Base-by-base conservation (phyloP, 306 rosid species). In the Calophaca sinica region DNA sequence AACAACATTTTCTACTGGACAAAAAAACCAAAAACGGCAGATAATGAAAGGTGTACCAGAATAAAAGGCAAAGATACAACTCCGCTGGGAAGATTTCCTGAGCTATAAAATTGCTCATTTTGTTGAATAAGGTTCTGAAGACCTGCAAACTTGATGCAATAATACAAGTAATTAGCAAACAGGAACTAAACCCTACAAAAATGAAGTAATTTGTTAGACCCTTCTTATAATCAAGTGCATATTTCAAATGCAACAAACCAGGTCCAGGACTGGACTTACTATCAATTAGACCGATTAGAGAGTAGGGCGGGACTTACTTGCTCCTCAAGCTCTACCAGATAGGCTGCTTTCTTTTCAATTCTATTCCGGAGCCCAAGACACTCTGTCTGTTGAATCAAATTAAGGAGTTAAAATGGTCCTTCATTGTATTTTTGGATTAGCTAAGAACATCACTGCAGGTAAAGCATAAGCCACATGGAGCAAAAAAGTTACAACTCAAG, bases 1-100 rank as follows among this genome's bases (percentile, higher is more conserved):
- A 39, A 63, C 8, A 55, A 46, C 62, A 55, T 57, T 59, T 72
- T 60, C 31, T 70, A 68, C 72, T 45, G 60, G 20, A 39, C 9
- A 58, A 51, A 69, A 36, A 46, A 38, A 58, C 28, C 44, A 72
- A 67, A 73, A 53, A 49, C 12, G 44, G 59, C 29, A 78, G 76
- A 68, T 3, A 66, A 48, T 12, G 62, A 70, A 51, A 84, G 64
- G 81, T 94, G 97, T 65, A 94, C 98, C 70, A 91, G 84, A 86
- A 94, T 91, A 81, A 94, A 94, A 62, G 98, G 98, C 62, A 94
- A 88, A 67, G 97, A 87, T 77, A 94, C 98, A 63, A 97, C 98
- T 52, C 97, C 98, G 26, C 85, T 88, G 60, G 97, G 98, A 46
- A 91, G 87, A 86, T 91, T 87, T 77, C 87, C 98, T 72, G 94